Conservation (phyloP, 225 moss, liverwort and hornwort species). For the Lunularia cruciata region DNA sequence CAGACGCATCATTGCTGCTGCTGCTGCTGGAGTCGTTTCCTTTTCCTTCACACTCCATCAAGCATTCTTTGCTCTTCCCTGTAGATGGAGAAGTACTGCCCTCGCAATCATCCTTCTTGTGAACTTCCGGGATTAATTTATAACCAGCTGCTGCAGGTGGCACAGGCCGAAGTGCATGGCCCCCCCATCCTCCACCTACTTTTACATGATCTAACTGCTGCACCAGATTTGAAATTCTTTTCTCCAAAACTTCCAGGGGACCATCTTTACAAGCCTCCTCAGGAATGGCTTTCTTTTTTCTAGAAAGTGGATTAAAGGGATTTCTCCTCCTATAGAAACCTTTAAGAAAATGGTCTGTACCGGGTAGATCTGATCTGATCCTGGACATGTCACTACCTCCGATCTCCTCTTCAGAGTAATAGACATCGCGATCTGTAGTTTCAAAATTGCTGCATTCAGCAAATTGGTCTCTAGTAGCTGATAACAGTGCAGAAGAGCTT, state of each 20-base stretch:
- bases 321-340: slow-evolving; percentile 16
- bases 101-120: not conserved
- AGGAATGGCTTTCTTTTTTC: not conserved
- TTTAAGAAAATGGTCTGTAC: not conserved
- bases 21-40: slow-evolving; percentile 14
- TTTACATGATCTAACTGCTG: slow-evolving; percentile 25
- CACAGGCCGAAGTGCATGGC: not conserved
- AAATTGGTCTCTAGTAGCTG: no score
- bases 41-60: not conserved
- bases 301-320: not conserved
- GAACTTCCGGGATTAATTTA: not conserved
- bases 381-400: not conserved
- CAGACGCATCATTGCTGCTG: slow-evolving; percentile 27
- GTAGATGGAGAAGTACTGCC: not conserved
- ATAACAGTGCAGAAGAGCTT: slow-evolving; percentile 12
- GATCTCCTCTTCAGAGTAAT: not conserved
- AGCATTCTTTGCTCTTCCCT: slow-evolving; percentile 13
- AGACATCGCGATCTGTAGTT: slow-evolving; percentile 9
- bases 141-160: not conserved
- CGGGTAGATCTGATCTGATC: not conserved
- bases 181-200: slow-evolving; percentile 1
- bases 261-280: not conserved
- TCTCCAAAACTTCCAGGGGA: slow-evolving; percentile 32
- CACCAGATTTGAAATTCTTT: slow-evolving; percentile 36
- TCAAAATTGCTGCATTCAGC: not conserved